Conservation (phyloP, 768 basidiomycete species). For the Gymnopilus junonius region DNA sequence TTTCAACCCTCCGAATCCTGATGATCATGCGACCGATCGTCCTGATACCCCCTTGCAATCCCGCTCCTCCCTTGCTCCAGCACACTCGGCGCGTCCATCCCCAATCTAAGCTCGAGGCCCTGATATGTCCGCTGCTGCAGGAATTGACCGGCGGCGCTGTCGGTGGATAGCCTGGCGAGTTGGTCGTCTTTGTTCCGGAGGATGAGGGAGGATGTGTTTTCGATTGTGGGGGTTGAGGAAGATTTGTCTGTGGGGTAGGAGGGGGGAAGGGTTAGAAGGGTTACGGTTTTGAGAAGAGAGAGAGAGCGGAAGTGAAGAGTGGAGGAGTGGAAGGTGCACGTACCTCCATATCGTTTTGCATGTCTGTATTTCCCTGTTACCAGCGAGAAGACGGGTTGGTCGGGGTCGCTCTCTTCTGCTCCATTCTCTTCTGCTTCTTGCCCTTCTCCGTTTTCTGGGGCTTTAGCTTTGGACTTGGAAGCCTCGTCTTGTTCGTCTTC, state of each 20-base stretch:
- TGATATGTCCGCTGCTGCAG: slow-evolving; percentile 75
- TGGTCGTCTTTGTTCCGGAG: slow-evolving; percentile 68
- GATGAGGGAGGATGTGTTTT: slow-evolving; percentile 46
- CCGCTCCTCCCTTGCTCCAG: slow-evolving; percentile 92
- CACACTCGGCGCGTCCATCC: slow-evolving; percentile 77
- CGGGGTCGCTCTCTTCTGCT: slow-evolving; percentile 54
- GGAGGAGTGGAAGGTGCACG: slow-evolving; percentile 7
- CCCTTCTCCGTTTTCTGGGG: slow-evolving; percentile 30
- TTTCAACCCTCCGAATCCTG: slow-evolving; percentile 4
- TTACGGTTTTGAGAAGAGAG: not conserved
- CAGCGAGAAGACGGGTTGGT: slow-evolving; percentile 84
- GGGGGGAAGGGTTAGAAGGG: too few species aligned
- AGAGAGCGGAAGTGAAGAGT: not conserved
- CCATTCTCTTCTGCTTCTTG: slow-evolving; percentile 34
- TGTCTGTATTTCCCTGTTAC: slow-evolving; percentile 86
- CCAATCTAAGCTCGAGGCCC: slow-evolving; percentile 79
- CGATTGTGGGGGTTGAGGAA: not conserved
- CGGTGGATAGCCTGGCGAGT: slow-evolving; percentile 49
- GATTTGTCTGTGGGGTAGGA: not conserved
- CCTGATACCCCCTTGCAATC: slow-evolving; percentile 85
- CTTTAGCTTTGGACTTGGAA: not conserved
- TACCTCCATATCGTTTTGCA: slow-evolving; percentile 64
- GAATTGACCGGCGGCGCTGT: slow-evolving; percentile 81
- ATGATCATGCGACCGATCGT: slow-evolving; percentile 46
- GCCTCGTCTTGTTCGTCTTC: slow-evolving; percentile 16